Evolutionary conservation across 768 basidiomycete genomes (phyloP).

Genomic region (Kwoniella mangroviensis): DNA sequence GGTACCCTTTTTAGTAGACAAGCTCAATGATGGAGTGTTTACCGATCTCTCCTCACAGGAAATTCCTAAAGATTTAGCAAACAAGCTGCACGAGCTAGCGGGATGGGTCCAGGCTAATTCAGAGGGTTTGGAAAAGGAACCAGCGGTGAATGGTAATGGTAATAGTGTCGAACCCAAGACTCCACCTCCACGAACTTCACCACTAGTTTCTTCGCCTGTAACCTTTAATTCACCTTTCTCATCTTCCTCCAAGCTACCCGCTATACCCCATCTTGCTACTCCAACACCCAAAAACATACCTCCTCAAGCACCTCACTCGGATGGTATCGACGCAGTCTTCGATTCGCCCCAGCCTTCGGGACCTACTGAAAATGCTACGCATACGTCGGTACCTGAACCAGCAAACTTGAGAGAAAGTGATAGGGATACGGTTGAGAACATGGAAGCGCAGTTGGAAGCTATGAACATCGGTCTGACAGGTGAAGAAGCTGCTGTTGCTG

Average conservation of each 20-base stretch:
- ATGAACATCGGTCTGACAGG: conserved; percentile 21
- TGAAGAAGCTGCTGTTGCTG: conserved; percentile 18
- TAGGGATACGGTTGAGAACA: conserved; percentile 4
- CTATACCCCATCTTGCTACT: conserved; percentile 4
- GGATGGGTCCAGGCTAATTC: conserved; percentile 25
- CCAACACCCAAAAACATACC: conserved; percentile 2
- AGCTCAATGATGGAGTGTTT: conserved; percentile 22
- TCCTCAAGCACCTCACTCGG: background rate
- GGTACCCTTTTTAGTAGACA: conserved; percentile 23
- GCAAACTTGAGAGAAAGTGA: conserved; percentile 15
- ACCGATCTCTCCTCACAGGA: conserved; percentile 7
- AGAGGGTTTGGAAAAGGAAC: conserved; percentile 9
- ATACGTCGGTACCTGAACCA: conserved; percentile 16
- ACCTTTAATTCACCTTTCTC: conserved; percentile 15
- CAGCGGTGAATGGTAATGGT: conserved; percentile 6
- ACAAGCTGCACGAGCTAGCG: conserved; percentile 19
- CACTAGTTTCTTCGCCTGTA: background rate
- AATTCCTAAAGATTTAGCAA: conserved; percentile 4
- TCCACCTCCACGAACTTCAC: conserved; percentile 1
- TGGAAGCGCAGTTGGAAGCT: conserved; percentile 25
- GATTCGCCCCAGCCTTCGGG: conserved; percentile 4
- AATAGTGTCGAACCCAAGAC: background rate
- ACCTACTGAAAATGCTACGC: background rate
- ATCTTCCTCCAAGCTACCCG: background rate
- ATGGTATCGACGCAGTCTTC: conserved; percentile 25